Conservation (phyloP, 345 rosid species). For the Lepidium aucheri region DNA sequence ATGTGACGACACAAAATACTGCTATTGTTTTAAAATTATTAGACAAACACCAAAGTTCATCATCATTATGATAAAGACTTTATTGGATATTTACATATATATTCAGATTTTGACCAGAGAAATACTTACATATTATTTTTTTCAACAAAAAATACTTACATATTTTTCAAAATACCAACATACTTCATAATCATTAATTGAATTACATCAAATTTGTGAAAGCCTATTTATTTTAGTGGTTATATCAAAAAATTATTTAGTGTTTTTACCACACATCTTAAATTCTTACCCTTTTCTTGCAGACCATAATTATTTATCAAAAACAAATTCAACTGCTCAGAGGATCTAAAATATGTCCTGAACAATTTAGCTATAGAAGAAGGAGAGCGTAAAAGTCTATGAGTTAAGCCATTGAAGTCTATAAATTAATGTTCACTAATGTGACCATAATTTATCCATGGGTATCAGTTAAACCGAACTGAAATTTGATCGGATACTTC, state of each 20-base stretch:
- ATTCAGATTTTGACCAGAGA: neutral
- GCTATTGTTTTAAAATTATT: neutral
- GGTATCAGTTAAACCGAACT: no score
- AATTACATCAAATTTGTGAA: neutral
- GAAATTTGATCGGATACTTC: no score
- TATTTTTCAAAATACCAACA: neutral
- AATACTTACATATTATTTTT: neutral
- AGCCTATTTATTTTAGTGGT: neutral
- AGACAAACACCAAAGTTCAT: neutral
- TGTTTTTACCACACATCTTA: neutral
- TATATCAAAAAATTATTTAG: neutral
- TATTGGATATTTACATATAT: neutral
- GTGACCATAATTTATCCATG: no score
- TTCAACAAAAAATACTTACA: neutral
- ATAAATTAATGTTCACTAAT: no score
- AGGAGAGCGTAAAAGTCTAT: no score
- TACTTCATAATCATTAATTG: neutral
- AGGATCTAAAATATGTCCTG: no score
- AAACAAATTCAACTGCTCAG: no score
- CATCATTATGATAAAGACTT: neutral
- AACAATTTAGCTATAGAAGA: no score
- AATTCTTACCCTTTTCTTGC: no score
- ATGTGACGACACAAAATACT: neutral
- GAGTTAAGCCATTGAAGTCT: no score
- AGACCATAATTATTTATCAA: no score